Evolutionary conservation across 2,329 filamentous ascomycete genomes (phyloP).

Genomic region (Dactylella cylindrospora): DNA sequence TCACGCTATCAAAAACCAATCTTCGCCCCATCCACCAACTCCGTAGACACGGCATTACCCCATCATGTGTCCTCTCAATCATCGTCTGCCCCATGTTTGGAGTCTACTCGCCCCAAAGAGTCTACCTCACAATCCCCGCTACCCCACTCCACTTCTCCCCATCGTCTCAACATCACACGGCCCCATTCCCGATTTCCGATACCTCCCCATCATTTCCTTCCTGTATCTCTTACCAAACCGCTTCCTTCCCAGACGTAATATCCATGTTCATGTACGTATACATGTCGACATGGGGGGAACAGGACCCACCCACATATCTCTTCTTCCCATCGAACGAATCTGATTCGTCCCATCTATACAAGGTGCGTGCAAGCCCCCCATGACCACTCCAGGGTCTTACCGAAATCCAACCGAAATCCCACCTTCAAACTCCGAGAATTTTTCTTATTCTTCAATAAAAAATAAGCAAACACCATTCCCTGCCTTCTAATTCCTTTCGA

Average conservation of each 20-base stretch:
- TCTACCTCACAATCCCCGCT: too few species aligned
- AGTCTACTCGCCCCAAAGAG: neutral
- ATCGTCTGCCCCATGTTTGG: constrained; percentile 2
- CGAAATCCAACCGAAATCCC: constrained; percentile 41
- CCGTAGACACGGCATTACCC: constrained; percentile 7
- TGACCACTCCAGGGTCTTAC: constrained; percentile 42
- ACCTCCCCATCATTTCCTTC: constrained; percentile 5
- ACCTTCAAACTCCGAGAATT: constrained; percentile 39
- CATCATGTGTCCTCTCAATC: constrained; percentile 4
- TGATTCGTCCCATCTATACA: too few species aligned
- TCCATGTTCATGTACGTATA: too few species aligned
- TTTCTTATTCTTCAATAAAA: neutral
- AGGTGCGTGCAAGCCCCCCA: too few species aligned
- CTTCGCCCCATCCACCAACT: constrained; percentile 11
- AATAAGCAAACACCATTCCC: too few species aligned
- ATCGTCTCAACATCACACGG: constrained; percentile 4
- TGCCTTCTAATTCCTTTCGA: too few species aligned
- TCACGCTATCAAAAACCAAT: too few species aligned
- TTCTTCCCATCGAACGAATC: constrained; percentile 4
- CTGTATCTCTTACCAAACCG: too few species aligned
- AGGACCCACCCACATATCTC: constrained; percentile 30
- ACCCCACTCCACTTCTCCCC: neutral
- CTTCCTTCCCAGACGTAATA: too few species aligned
- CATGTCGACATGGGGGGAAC: too few species aligned
- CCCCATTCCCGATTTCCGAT: constrained; percentile 45